Base-by-base conservation (phyloP, 441 rosid genomes). In the Gossypium davidsonii region DNA sequence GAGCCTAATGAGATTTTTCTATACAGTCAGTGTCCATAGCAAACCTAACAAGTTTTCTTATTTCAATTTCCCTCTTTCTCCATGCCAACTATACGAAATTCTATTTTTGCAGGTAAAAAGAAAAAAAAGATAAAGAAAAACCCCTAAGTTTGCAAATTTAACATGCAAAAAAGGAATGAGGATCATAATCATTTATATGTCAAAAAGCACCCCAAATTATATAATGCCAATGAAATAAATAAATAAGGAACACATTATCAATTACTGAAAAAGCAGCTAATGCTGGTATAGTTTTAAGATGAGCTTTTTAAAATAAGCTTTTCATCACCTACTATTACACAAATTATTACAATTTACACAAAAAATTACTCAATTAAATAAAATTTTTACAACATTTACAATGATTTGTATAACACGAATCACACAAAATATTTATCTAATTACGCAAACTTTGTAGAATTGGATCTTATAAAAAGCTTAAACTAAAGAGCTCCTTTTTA, bases 31-130 rank as follows among this genome's bases (percentile, higher is more conserved):
- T 25, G 28, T 25, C 28, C 28, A 25, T 25, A 75, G 73, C 72
- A 8, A 83, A 67, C 73, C 39, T 31, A 58, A 78, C 79, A 51
- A 63, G 28, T 25, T 25, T 78, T 76, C 67, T 74, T 17, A 76
- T 76, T 52, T 77, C 85, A 73, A 49, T 69, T 25, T 25, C 28
- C 28, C 37, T 77, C 80, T 65, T 67, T 77, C 25, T 83, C 97
- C 89, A 78, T 25, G 71, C 57, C 65, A 11, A 25, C 28, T 52
- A 44, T 6, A 37, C 11, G 44, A 59, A 70, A 74, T 58, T 74
- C 75, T 31, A 73, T 28, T 60, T 44, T 49, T 42, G 23, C 34
- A 20, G 72, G 49, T 20, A 28, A 18, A 11, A 52, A 63, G 2
- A 62, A 62, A 66, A 28, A 63, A 17, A 25, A 52, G 10, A 64